Conservation (phyloP, 208 protist genomes). For the Blechomonas ayalai region DNA sequence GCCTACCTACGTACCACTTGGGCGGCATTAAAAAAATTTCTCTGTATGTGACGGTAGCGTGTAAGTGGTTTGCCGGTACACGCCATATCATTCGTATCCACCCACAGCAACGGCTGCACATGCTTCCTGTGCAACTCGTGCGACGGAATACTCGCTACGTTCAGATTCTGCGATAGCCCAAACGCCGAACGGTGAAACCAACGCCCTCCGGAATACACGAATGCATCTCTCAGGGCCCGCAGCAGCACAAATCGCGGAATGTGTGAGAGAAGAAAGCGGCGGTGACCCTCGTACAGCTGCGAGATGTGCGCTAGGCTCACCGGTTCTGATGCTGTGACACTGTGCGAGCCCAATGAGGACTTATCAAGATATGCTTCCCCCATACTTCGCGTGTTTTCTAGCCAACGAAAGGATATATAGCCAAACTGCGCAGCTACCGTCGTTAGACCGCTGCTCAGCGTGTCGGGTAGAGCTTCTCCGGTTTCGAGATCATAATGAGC, state of each 20-base stretch:
- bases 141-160: too few relatives aligned
- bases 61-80: slow-evolving; percentile 8
- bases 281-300: slow-evolving; percentile 25
- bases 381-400: slow-evolving; percentile 11
- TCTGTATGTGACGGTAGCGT: slow-evolving; percentile 7
- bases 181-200: slow-evolving; percentile 24
- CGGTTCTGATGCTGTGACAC: slow-evolving; percentile 15
- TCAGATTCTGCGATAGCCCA: too few relatives aligned
- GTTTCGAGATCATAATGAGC: slow-evolving; percentile 34
- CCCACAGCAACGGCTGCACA: slow-evolving; percentile 40
- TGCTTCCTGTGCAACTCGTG: neutral
- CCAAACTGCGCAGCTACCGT: slow-evolving; percentile 64
- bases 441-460: slow-evolving; percentile 47
- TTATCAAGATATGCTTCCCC: neutral
- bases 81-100: slow-evolving; percentile 3
- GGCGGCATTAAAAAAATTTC: slow-evolving; percentile 26
- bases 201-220: slow-evolving; percentile 15
- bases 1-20: slow-evolving; percentile 8
- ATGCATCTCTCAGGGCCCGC: slow-evolving; percentile 20
- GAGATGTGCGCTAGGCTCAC: slow-evolving; percentile 52
- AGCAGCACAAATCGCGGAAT: slow-evolving; percentile 31
- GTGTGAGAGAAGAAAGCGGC: slow-evolving; percentile 17
- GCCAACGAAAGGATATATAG: slow-evolving; percentile 67
- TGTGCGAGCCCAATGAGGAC: slow-evolving; percentile 20
- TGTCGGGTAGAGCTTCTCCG: slow-evolving; percentile 12